These are phyloP conservation scores for Coprinopsis strossmayeri DNA, from an alignment of 768 basidiomycete genomes.

Conservation along the genomic window DNA sequence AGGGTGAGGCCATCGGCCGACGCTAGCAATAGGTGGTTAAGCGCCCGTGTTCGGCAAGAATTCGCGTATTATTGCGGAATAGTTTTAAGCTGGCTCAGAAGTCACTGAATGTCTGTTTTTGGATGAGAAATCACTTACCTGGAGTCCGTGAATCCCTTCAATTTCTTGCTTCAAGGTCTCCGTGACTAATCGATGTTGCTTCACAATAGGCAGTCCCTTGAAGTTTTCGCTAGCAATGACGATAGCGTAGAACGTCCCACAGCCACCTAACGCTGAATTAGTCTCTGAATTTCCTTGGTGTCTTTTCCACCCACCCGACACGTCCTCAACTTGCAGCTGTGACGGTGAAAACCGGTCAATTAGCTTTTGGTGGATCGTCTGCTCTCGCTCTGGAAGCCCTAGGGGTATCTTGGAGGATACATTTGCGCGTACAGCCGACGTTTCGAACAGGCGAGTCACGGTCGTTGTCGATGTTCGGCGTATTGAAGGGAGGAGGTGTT, in stretches of 20 bases:
- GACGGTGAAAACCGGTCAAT: conserved; percentile 70
- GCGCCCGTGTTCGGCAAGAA: background rate
- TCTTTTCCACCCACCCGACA: conserved; percentile 65
- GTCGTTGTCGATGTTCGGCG: background rate
- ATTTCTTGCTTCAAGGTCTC: conserved; percentile 85
- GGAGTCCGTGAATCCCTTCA: conserved; percentile 85
- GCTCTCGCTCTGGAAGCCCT: conserved; percentile 55
- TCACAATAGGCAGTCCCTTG: conserved; percentile 78
- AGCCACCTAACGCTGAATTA: conserved; percentile 61
- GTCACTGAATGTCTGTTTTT: background rate
- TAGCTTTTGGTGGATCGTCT: conserved; percentile 65
- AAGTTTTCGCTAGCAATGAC: conserved; percentile 80
- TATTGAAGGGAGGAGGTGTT: conserved; percentile 8
- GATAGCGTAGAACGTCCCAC: conserved; percentile 96
- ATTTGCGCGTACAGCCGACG: conserved; percentile 15
- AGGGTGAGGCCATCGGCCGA: too few relatives aligned
- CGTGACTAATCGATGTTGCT: conserved; percentile 91
- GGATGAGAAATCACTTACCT: conserved; percentile 70
- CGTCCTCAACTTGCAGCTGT: conserved; percentile 81
- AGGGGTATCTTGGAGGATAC: conserved; percentile 14
- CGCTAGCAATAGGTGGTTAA: too few relatives aligned
- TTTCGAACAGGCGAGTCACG: conserved; percentile 20
- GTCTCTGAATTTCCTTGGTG: too few relatives aligned
- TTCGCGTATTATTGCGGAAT: conserved; percentile 4
- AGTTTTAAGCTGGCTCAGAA: conserved; percentile 21